Percentiles rank a stretch among this genome's conserved stretches.
Conservation (phyloP, 805 yeast species). For the Spathaspora girioi region DNA sequence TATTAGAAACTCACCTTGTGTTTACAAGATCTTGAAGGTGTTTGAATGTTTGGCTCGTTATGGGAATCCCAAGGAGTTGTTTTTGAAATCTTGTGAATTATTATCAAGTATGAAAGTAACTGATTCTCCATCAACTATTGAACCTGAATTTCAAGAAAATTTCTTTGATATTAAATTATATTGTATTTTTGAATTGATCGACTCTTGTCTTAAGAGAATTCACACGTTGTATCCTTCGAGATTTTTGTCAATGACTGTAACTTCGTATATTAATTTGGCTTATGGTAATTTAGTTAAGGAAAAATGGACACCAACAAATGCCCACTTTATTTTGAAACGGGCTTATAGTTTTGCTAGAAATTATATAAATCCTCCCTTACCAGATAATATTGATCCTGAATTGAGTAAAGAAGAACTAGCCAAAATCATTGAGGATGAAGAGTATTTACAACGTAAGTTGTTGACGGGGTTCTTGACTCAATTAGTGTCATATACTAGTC, state of each 20-base stretch:
- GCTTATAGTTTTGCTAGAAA: conserved; percentile 59
- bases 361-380: conserved; percentile 37
- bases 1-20: conserved; percentile 38
- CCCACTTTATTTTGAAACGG: conserved; percentile 52
- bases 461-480: conserved; percentile 61
- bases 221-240: conserved; percentile 74
- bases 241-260: conserved; percentile 65
- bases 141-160: conserved; percentile 13
- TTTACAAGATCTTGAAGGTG: conserved; percentile 38
- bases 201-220: conserved; percentile 55
- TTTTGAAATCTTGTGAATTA: conserved; percentile 68
- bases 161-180: conserved; percentile 59
- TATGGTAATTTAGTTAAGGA: conserved; percentile 6
- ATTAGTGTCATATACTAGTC: conserved; percentile 36
- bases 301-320: conserved; percentile 15
- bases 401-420: conserved; percentile 35
- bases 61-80: conserved; percentile 81
- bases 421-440: conserved; percentile 49
- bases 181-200: conserved; percentile 61
- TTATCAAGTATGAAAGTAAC: conserved; percentile 36
- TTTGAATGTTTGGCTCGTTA: conserved; percentile 61
- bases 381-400: conserved; percentile 35
- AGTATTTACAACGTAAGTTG: conserved; percentile 59
- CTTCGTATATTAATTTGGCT: conserved; percentile 51
- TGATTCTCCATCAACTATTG: conserved; percentile 10